Base-by-base conservation (phyloP, 257 asterid species). In the Fraxinus cuspidata region DNA sequence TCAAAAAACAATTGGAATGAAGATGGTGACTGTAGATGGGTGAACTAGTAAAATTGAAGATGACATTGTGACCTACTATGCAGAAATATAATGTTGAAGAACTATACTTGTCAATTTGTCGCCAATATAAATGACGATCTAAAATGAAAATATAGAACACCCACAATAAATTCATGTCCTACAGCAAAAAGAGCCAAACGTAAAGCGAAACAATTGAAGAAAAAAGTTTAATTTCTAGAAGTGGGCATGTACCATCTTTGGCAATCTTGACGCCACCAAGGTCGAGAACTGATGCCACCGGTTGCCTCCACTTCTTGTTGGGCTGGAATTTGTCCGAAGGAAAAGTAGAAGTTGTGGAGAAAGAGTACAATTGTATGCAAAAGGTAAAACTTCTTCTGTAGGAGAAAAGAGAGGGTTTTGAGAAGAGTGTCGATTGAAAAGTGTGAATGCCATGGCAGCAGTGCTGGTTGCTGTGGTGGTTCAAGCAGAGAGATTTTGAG, bases 201-300 rank as follows among this genome's bases (percentile, higher is more conserved):
- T 2, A 77, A 68, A 31, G 44, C 27, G 31, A 66, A 40, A 4
- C 28, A 29, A 68, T 49, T 73, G 31, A 21, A 23, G 31, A 10
- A 60, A 23, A n/a, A 56, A 21, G n/a, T 0, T 1, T 60, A 21
- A 21, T 23, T 23, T 11, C 29, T 23, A 21, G 16, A 21, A 7
- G 16, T n/a, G 37, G 34, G 71, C 71, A 35, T 11, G 13, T 42
- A 85, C 90, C 88, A 15, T 89, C 83, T 85, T 83, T 88, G 19
- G 94, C 32, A 78, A 89, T 49, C 78, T 83, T 86, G 83, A 85
- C 79, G 15, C 96, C 93, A 19, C 87, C 90, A 35, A 87, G 85
- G 31, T 93, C n/a, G n/a, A n/a, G n/a, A n/a, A n/a, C n/a, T n/a
- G n/a, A n/a, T n/a, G n/a, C n/a, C n/a, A n/a, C n/a, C 85, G 29